Evolutionary conservation across 169 alveolate genomes (phyloP), one percentile per base, ranked within the genome.

Genomic region (Babesia microti): DNA sequence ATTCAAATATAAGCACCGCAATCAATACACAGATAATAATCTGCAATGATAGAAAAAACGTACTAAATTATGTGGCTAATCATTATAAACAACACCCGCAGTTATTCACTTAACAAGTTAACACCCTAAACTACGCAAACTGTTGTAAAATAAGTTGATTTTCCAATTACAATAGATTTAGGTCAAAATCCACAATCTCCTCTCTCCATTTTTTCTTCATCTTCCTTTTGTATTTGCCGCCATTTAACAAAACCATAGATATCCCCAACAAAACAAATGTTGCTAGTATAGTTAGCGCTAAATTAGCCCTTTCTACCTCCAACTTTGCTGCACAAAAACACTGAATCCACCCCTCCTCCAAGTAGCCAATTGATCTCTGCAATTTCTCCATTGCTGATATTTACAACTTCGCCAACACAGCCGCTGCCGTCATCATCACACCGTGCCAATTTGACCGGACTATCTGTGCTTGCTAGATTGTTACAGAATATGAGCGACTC

Each of bases 361-460:
- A 65, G 53, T 6, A 65, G 39, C 76, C 76, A 65, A 18, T 65
- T 45, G 12, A 65, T 39, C 36, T 65, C 76, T 17, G 68, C 76
- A 4, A 65, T 32, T 4, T 65, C 76, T 12, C 51, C 14, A 5
- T 19, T 21, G 55, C 11, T 45, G 3, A 24, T 41, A 14, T 3
- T 23, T 12, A 6, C 15, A 21, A 24, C n/a, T 11, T 4, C 17
- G 9, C 18, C 48, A 42, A 42, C 4, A 2, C 12, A 47, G 48
- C 50, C 4, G 35, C 63, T n/a, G 19, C 54, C 7, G 59, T 41
- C 9, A 65, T 55, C 66, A 3, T n/a, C 15, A 7, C 55, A 43
- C 48, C 40, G 42, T 30, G 69, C 19, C 2, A 65, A 54, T 19
- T 65, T 54, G 1, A 65, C 76, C 0, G 5, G 41, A 34, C 76